Evolutionary conservation across 202 grass and related monocot species (phyloP), one percentile per base, ranked within the genome.

Genomic region (Digitaria exilis): DNA sequence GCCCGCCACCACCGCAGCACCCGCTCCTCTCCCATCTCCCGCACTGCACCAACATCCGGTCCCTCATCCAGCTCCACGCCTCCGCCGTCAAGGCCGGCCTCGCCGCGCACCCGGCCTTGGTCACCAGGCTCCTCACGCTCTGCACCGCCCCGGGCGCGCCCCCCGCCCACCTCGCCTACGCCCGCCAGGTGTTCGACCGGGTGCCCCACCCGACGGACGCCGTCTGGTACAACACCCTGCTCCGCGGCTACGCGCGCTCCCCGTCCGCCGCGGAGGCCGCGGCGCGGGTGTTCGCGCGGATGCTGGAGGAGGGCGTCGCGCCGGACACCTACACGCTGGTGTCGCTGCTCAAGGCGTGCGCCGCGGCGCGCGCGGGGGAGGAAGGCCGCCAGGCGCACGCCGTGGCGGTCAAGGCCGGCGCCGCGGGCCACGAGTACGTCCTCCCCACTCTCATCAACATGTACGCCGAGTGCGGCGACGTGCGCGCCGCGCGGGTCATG

Each of bases 171-270:
- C 79, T 91, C 48, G 75, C 48, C 6, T 88, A 90, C 79, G 92
- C 87, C 9, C 79, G 82, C 79, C 87, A 79, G 58, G 82, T 92
- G 82, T 94, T 90, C 87, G 92, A 94, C 58, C 78, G 89, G 85
- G 91, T 90, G 42, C 85, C 92, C 21, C 35, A 83, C 63, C 92
- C 89, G 0, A 35, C 9, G 0, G 91, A 94, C 35, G 64, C 76
- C 78, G 79, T 92, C 75, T 86, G 90, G 87, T 94, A 87, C 89
- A 94, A 94, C 82, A 89, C 79, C 43, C 69, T 94, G 72, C 83
- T 91, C 48, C 89, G 92, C 10, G 92, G 89, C 30, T 94, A 91
- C 82, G 85, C 89, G 39, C 89, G 74, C 77, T 87, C 81, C 45
- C 25, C 62, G 11, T 86, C 88, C 0, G 0, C 25, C 7, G 37